phyloP scores from a whole-genome alignment of 2,329 filamentous ascomycete genomes.

The Camillea tinctor region DNA sequence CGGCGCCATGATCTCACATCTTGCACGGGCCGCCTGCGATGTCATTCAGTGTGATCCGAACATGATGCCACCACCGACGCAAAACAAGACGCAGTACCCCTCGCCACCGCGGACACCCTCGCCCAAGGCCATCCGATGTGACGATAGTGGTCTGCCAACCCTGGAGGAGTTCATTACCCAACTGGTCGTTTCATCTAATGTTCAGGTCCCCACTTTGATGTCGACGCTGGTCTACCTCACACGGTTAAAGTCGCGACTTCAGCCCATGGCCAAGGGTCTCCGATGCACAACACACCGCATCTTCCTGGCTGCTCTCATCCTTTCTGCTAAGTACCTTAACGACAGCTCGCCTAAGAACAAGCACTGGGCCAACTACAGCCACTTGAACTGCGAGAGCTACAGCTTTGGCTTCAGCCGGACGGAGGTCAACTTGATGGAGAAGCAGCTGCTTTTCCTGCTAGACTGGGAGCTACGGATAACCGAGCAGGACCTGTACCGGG shows the following conservation, averaged over 20 bases:
- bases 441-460: constrained; percentile 90
- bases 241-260: constrained; percentile 78
- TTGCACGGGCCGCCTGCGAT: constrained; percentile 70
- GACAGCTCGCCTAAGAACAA: constrained; percentile 99
- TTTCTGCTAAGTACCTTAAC: constrained; percentile 95
- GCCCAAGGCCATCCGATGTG: constrained; percentile 43
- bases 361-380: constrained; percentile 96
- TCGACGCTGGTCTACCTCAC: constrained; percentile 91
- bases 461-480: constrained; percentile 91
- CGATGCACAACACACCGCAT: constrained; percentile 96
- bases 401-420: constrained; percentile 89
- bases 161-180: constrained; percentile 90
- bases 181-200: constrained; percentile 87
- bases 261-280: constrained; percentile 93
- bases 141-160: constrained; percentile 65
- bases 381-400: constrained; percentile 62
- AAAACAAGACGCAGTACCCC: constrained; percentile 40
- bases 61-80: constrained; percentile 49
- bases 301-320: constrained; percentile 84
- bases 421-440: constrained; percentile 99
- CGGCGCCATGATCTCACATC: constrained; percentile 73
- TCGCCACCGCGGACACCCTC: constrained; percentile 52
- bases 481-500: constrained; percentile 79
- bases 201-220: constrained; percentile 97
- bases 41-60: constrained; percentile 77